Evolutionary conservation across 106 monocot genomes (phyloP), one percentile per base, ranked within the genome.

Genomic region (Narthecium ossifragum): DNA sequence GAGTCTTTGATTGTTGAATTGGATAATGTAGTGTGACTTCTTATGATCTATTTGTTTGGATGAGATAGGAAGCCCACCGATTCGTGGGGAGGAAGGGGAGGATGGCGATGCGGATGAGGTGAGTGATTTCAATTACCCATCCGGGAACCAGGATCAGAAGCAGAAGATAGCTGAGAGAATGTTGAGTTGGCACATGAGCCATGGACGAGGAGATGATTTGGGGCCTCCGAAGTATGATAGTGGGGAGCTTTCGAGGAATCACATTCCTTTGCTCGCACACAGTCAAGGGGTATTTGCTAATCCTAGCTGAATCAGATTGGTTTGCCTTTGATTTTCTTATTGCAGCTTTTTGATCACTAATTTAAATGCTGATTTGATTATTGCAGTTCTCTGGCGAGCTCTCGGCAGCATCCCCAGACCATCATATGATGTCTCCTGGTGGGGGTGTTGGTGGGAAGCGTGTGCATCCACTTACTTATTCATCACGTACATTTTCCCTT

Each of bases 371-470:
- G 38, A 25, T 34, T 29, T 68, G 29, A 26, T 49, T 49, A 9
- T n/a, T 58, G 9, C 53, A 77, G 77, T 34, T 51, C 22, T 77
- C 71, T 0, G 77, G 60, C 37, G 77, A 77, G 60, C 20, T 77
- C 8, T 49, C 70, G 51, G 45, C 39, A 15, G 61, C 70, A 46
- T 77, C 77, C 8, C 70, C 70, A 26, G 77, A 58, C 13, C 58
- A 71, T 48, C 69, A 63, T 40, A 65, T 78, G 72, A 72, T 69
- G 64, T 54, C 76, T 39, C 69, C 60, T 23, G 61, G 60, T 37
- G 76, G 67, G 47, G 72, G 60, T 58, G 37, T 8, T 40, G 65
- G 65, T 20, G 70, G 77, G 24, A 77, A 66, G 46, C 65, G 55
- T 28, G 59, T 66, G n/a, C 61, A 65, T 31, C 55, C 65, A 26